Base-by-base conservation (phyloP, 202 grass and related monocot genomes). In the Tripidium arundinaceum region DNA sequence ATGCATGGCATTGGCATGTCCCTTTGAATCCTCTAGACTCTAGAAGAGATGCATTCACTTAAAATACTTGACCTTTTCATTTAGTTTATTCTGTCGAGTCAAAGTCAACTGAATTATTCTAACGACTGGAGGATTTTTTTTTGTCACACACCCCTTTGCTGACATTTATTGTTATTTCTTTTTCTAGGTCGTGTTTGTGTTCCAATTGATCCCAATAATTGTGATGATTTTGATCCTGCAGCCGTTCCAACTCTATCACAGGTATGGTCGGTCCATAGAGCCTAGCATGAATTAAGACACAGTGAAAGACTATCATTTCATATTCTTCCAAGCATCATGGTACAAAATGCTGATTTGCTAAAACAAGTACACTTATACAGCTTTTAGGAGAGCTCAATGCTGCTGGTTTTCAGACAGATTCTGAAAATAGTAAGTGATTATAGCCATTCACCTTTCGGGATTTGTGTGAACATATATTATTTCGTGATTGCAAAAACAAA, bases 351-450 rank as follows among this genome's bases (percentile, higher is more conserved):
- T 72, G 72, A 84, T 59, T 6, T 76, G 33, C 13, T 79, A 15
- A 75, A 72, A 82, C 42, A 65, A 52, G 52, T 27, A 65, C 61
- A 76, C 40, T 74, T 67, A 46, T 42, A 19, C 88, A 94, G 95
- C 86, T 98, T 69, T 81, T 93, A 70, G 88, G 93, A 58, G 95
- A 98, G 79, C 86, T 98, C 61, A 98, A 98, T 68, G 85, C 72
- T 78, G 76, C 61, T 54, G 79, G 86, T 58, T 71, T 83, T 45
- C 79, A 78, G 61, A 65, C 50, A 59, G 88, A 88, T 90, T 83
- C 86, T 65, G 79, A 91, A 65, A 89, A 86, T 5, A 90, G 95
- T 86, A 77, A 70, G 87, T 86, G 58, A 70, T 42, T 47, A 14
- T 40, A 72, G 60, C 62, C 22, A 7, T 37, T 2, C 16, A 42